Evolutionary conservation across 2,329 filamentous ascomycete species (phyloP), one percentile per base, ranked within the genome.

Genomic region (Calonectria multiphialidica): DNA sequence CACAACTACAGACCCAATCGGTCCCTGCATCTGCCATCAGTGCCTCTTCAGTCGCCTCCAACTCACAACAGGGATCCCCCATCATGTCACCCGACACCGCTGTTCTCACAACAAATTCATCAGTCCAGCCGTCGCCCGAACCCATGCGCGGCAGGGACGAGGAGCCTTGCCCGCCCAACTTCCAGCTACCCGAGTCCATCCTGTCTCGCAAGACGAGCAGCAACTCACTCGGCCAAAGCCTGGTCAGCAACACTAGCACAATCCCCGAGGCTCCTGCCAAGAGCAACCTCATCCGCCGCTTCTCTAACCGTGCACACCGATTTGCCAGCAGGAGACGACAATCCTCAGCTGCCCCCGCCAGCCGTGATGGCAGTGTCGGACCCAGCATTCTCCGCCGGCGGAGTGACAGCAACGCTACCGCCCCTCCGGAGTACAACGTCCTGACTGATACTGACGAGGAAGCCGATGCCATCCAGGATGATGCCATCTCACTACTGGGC

Each of bases 291-390:
- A 97, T 98, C 76, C 92, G 97, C 74, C 91, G 96, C 74, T 87
- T 98, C 25, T 98, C 97, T 37, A 94, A 94, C 78, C 92, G 93
- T 73, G 95, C 95, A 7, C 91, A 91, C 57, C 93, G 91, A 83
- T 92, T 93, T 87, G 82, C 92, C 81, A 85, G 84, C 45, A 89
- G 93, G 72, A 91, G 95, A 74, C 90, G 96, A 73, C 93, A 93
- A 73, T 97, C 95, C 18, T 95, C 94, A 3, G 93, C 93, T 1
- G 90, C 93, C 53, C 90, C 93, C 23, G 91, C 92, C 72, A 95
- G 93, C 81, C 92, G 96, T 49, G 95, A 98, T 80, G 93, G 94
- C 73, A 98, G 96, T 81, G 93, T 95, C 30, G 97, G 97, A 0
- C 97, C 97, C 2, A 93, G 95, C 68, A 94, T 98, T 65, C 91